Evolutionary conservation across 2,329 filamentous ascomycete genomes (phyloP).

Genomic region (Rutstroemia sp.): DNA sequence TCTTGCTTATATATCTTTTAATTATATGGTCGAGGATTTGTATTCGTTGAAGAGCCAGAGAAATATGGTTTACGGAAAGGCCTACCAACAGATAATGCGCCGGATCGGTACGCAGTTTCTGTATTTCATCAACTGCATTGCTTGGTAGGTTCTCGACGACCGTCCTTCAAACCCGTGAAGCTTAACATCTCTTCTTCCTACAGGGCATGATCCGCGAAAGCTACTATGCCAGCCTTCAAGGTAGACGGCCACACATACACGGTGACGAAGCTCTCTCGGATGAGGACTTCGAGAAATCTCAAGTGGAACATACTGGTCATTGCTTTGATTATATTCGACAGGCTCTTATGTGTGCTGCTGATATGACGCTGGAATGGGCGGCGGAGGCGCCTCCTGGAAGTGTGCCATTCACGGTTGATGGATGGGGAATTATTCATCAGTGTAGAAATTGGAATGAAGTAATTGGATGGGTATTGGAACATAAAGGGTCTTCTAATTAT

Average conservation of each 20-base stretch:
- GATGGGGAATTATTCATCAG: constrained; percentile 6
- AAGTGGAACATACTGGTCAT: not conserved
- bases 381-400: not conserved
- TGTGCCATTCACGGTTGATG: not conserved
- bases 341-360: constrained; percentile 7
- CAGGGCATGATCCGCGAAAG: constrained; percentile 7
- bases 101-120: constrained; percentile 3
- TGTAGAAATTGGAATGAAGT: constrained; percentile 1
- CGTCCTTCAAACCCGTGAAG: not conserved
- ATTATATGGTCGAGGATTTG: not conserved
- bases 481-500: not conserved
- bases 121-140: constrained; percentile 8
- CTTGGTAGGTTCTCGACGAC: not conserved
- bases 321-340: constrained; percentile 11
- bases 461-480: not conserved
- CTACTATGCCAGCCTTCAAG: not conserved
- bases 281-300: not conserved
- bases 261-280: not conserved
- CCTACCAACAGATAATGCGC: not conserved
- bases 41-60: not conserved
- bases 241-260: not conserved
- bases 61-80: not conserved
- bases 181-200: not conserved
- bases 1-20: not conserved
- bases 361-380: constrained; percentile 7